Evolutionary conservation across 2,329 filamentous ascomycete genomes (phyloP), one percentile per base, ranked within the genome.

Genomic region (Dactylellina haptotyla): DNA sequence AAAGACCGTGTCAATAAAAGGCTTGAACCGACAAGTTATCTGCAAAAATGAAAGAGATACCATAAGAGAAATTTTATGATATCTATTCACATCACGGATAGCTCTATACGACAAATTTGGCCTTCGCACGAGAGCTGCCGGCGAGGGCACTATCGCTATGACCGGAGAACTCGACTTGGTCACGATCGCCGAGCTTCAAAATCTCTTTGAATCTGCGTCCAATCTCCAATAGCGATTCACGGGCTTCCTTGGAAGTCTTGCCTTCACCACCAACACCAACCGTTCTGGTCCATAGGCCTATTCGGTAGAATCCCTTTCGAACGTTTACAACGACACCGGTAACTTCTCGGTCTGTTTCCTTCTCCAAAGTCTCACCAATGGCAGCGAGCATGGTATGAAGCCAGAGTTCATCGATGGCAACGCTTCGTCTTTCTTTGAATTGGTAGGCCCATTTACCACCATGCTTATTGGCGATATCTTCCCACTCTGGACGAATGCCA

Each of bases 291-390:
- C 96, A 99, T 78, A 98, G 88, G 80, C 94, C 93, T 78, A 99
- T 90, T 84, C 95, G 91, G 87, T 93, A 99, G 85, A 99, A 98
- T 57, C 91, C 93, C 85, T 97, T 97, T 82, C 95, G 91, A 71
- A 99, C 94, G 83, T 99, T 99, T 84, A 98, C 93, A 25, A 99
- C 95, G 32, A 99, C 96, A 76, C 95, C 95, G 95, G 98, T 98
- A 81, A 99, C 90, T 83, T 99, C 96, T 78, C 93, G 93, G 80
- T 98, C 95, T 23, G 80, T 75, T 80, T 97, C 93, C 41, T 91
- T 89, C 84, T 99, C 95, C 63, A 99, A 90, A 25, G 94, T 98
- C 86, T 99, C 96, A 80, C 95, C 95, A 77, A 99, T 98, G 64
- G 93, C 95, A 30, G 91, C 89, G 78, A 99, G 90, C 89, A 99